Conservation (phyloP, 148 eudicot genomes). For the Limonium bicolor region DNA sequence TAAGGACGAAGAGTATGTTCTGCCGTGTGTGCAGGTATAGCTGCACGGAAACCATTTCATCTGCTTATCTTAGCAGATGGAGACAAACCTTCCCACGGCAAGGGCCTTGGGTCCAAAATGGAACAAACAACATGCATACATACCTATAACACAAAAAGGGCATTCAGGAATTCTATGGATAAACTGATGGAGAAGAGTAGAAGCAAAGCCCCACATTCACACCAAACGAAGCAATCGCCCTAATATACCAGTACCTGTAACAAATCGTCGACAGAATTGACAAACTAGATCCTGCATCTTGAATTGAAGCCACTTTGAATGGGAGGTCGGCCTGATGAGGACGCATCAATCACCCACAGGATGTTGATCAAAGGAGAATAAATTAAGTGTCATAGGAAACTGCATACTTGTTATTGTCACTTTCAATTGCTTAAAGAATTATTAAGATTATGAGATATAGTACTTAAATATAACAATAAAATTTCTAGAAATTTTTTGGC, state of each 20-base stretch:
- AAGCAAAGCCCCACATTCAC: slow-evolving; percentile 18
- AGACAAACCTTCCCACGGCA: slow-evolving; percentile 38
- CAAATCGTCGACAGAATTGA: slow-evolving; percentile 39
- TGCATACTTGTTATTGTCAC: no score
- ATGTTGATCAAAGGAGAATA: no score
- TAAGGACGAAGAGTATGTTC: neutral
- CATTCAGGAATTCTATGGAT: slow-evolving; percentile 17
- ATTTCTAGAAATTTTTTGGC: no score
- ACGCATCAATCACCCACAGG: slow-evolving; percentile 27
- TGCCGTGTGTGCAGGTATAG: neutral
- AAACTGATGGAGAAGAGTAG: slow-evolving; percentile 7
- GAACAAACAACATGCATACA: slow-evolving; percentile 35
- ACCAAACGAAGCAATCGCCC: slow-evolving; percentile 26
- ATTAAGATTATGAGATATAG: no score
- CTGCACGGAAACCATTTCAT: no score
- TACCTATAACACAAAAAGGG: slow-evolving; percentile 42
- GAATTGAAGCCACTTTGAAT: slow-evolving; percentile 6
- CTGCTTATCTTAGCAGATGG: neutral
- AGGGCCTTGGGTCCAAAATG: slow-evolving; percentile 44
- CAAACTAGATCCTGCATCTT: slow-evolving; percentile 13
- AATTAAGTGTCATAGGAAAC: no score
- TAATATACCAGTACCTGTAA: slow-evolving; percentile 31
- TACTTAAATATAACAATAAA: no score
- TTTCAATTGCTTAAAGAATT: no score
- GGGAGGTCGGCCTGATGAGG: neutral